phyloP scores from a whole-genome alignment of 2,329 filamentous ascomycete genomes.

The Cordyceps sp. region DNA sequence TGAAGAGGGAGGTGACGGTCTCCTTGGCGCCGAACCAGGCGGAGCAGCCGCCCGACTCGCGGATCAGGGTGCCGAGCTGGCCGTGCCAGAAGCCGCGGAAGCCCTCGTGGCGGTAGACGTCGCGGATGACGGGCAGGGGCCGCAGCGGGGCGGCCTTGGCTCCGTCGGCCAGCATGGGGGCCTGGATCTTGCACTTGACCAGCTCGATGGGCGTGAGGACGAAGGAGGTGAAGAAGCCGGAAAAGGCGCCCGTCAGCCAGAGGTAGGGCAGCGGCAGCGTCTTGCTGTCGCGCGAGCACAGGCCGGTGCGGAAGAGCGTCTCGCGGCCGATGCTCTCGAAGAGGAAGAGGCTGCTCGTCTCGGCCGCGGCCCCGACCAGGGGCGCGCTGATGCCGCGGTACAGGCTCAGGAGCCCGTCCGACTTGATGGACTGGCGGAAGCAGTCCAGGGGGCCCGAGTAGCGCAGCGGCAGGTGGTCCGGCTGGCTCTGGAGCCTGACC shows the following conservation, averaged over 20 bases:
- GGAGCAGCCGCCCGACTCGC: constrained; percentile 82
- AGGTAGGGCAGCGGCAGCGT: constrained; percentile 60
- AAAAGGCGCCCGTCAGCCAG: constrained; percentile 66
- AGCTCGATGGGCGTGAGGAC: constrained; percentile 91
- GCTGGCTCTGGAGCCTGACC: constrained; percentile 91
- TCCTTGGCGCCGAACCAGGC: constrained; percentile 94
- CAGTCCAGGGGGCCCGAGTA: constrained; percentile 86
- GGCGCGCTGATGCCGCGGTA: constrained; percentile 91
- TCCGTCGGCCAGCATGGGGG: constrained; percentile 33
- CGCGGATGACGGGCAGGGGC: constrained; percentile 54
- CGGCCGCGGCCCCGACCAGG: constrained; percentile 75
- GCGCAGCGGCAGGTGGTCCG: constrained; percentile 61
- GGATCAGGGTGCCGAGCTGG: constrained; percentile 81
- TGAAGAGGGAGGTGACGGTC: constrained; percentile 56
- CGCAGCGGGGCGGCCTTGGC: constrained; percentile 29
- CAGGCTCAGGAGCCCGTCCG: constrained; percentile 64
- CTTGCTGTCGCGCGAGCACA: constrained; percentile 31
- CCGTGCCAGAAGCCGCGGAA: constrained; percentile 86
- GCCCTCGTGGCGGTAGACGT: constrained; percentile 72
- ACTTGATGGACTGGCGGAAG: constrained; percentile 68
- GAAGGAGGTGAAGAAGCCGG: constrained; percentile 77
- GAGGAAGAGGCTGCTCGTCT: constrained; percentile 86
- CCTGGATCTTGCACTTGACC: constrained; percentile 97
- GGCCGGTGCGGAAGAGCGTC: constrained; percentile 36
- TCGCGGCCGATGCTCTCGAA: constrained; percentile 67